phyloP scores from a whole-genome alignment of 371 early-diverging fungal species.

The Mucor saturninus region DNA sequence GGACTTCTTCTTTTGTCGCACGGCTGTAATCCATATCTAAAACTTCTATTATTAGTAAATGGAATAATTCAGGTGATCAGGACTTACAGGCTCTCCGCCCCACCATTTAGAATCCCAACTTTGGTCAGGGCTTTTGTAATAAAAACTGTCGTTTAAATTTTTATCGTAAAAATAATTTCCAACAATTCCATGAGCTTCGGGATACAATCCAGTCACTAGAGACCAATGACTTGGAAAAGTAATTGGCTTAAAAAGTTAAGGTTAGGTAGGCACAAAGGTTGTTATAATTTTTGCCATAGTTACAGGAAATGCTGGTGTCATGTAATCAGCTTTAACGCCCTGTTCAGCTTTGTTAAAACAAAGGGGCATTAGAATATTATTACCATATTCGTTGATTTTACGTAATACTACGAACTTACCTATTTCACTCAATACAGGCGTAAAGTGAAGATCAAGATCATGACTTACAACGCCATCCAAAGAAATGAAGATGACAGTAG shows the following conservation, averaged over 20 bases:
- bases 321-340: constrained; percentile 64
- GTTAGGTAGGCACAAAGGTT: no score
- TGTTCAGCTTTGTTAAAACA: constrained; percentile 36
- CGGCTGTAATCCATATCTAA: constrained; percentile 91
- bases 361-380: not conserved
- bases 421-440: constrained; percentile 70
- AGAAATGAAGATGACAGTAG: constrained; percentile 84
- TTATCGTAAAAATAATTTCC: constrained; percentile 89
- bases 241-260: constrained; percentile 47
- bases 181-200: constrained; percentile 92
- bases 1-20: constrained; percentile 66
- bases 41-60: constrained; percentile 1
- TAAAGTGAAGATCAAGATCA: constrained; percentile 77
- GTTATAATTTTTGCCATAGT: constrained; percentile 3
- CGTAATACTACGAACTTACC: constrained; percentile 37
- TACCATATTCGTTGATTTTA: not conserved
- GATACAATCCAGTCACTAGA: constrained; percentile 90
- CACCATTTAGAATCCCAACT: constrained; percentile 83
- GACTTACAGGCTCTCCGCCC: constrained; percentile 86
- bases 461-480: constrained; percentile 91
- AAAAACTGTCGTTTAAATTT: constrained; percentile 74
- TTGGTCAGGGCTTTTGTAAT: constrained; percentile 70
- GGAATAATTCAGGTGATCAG: not conserved
- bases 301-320: constrained; percentile 83
- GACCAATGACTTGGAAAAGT: constrained; percentile 97